Conservation (phyloP, 495 filamentous ascomycete species). For the Penicillium waksmanii region DNA sequence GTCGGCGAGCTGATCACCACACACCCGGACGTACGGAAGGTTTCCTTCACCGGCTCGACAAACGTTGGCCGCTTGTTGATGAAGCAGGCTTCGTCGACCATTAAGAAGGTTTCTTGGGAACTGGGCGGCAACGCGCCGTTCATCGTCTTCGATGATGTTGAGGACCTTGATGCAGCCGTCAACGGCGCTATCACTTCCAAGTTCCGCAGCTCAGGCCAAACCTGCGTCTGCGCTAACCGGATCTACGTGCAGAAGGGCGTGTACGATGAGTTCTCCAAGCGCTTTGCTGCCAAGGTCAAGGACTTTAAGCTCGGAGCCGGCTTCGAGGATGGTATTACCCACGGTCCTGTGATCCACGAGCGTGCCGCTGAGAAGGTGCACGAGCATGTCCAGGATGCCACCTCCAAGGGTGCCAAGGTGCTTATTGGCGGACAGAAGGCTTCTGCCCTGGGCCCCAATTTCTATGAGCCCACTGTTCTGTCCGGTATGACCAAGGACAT, state of each 20-base stretch:
- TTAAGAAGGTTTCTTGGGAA: slow-evolving; percentile 88
- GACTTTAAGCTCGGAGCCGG: slow-evolving; percentile 78
- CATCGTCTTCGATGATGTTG: slow-evolving; percentile 87
- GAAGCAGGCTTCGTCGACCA: slow-evolving; percentile 75
- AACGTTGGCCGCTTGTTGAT: slow-evolving; percentile 85
- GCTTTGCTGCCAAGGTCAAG: slow-evolving; percentile 74
- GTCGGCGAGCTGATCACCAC: slow-evolving; percentile 76
- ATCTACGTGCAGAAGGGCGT: slow-evolving; percentile 81
- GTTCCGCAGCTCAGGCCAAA: slow-evolving; percentile 87
- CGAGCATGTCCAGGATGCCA: slow-evolving; percentile 75
- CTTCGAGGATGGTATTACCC: slow-evolving; percentile 70
- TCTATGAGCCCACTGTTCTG: slow-evolving; percentile 82
- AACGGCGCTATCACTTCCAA: slow-evolving; percentile 76
- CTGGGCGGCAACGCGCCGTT: slow-evolving; percentile 91
- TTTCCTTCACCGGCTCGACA: slow-evolving; percentile 90
- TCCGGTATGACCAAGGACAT: slow-evolving; percentile 81
- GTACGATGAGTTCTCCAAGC: slow-evolving; percentile 73
- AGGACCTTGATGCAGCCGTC: slow-evolving; percentile 78
- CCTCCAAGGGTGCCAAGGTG: slow-evolving; percentile 72
- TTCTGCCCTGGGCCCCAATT: slow-evolving; percentile 70
- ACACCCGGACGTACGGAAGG: slow-evolving; percentile 72
- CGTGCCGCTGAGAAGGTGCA: slow-evolving; percentile 77
- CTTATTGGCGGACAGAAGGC: slow-evolving; percentile 70
- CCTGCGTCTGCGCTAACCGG: slow-evolving; percentile 88
- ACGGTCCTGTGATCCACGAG: slow-evolving; percentile 82